phyloP scores from a whole-genome alignment of 1,284 basidiomycete species.

The Erythrobasidium hasegawianum region DNA sequence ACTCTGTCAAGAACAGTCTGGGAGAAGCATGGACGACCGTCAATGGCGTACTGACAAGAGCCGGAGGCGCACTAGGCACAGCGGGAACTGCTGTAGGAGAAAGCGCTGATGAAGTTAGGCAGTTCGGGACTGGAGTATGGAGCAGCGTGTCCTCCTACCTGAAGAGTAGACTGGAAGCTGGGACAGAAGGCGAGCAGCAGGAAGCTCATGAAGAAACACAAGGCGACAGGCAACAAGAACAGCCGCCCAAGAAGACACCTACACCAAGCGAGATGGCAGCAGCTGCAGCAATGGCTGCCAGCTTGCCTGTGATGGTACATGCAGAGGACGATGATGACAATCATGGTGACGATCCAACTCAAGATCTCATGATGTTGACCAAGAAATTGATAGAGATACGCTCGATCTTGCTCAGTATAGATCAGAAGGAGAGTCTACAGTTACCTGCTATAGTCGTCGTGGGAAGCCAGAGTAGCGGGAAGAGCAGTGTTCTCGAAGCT shows the following conservation, averaged over 20 bases:
- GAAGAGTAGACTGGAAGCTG: slow-evolving; percentile 10
- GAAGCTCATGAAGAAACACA: neutral
- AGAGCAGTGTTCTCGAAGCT: slow-evolving; percentile 94
- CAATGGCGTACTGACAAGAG: neutral
- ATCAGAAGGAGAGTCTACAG: slow-evolving; percentile 89
- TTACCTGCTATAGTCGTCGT: slow-evolving; percentile 97
- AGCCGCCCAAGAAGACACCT: neutral
- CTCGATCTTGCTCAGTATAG: slow-evolving; percentile 86
- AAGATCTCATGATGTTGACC: slow-evolving; percentile 80
- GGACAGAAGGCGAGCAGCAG: slow-evolving; percentile 4
- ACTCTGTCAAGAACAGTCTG: slow-evolving; percentile 11
- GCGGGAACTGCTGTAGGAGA: slow-evolving; percentile 20
- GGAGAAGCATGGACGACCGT: slow-evolving; percentile 17
- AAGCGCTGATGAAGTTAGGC: slow-evolving; percentile 9
- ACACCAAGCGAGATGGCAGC: slow-evolving; percentile 16
- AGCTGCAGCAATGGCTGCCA: slow-evolving; percentile 19
- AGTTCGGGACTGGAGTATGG: slow-evolving; percentile 27
- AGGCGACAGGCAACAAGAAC: too few species aligned
- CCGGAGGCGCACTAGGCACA: slow-evolving; percentile 4
- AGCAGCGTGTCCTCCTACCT: slow-evolving; percentile 1
- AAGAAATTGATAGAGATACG: slow-evolving; percentile 94
- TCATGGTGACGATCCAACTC: slow-evolving; percentile 11
- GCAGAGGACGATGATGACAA: slow-evolving; percentile 12
- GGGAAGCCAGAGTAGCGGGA: slow-evolving; percentile 95
- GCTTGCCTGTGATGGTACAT: slow-evolving; percentile 1